These are phyloP conservation scores for Ramularia endophylla DNA, from an alignment of 2,329 filamentous ascomycete species.

Conservation along the genomic window DNA sequence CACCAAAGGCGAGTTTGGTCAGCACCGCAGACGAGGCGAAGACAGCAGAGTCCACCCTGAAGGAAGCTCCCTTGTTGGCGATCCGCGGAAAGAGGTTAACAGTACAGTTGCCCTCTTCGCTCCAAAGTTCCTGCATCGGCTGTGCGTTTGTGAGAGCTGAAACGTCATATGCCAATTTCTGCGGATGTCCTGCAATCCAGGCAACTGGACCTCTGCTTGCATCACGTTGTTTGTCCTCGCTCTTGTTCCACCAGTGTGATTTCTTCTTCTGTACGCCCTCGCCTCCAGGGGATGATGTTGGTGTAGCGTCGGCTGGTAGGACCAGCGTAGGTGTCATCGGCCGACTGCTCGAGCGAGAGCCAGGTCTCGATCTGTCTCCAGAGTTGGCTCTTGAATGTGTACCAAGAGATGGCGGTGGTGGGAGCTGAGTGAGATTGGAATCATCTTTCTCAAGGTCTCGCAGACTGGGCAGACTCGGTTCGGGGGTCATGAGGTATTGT, in stretches of 20 bases:
- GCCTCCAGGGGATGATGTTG: slow-evolving; percentile 8
- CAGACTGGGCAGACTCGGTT: slow-evolving; percentile 17
- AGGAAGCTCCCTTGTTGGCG: slow-evolving; percentile 53
- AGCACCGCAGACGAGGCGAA: slow-evolving; percentile 53
- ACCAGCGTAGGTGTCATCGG: slow-evolving; percentile 20
- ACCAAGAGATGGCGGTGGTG: slow-evolving; percentile 13
- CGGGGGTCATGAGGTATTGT: slow-evolving; percentile 14
- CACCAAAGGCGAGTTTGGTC: slow-evolving; percentile 51
- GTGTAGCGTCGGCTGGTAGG: slow-evolving; percentile 14
- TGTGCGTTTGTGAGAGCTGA: slow-evolving; percentile 45
- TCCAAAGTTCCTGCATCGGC: slow-evolving; percentile 56
- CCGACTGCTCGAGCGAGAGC: slow-evolving; percentile 16
- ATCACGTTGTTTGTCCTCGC: slow-evolving; percentile 28
- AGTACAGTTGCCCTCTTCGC: slow-evolving; percentile 51
- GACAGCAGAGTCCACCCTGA: slow-evolving; percentile 54
- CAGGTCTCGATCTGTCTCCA: slow-evolving; percentile 17
- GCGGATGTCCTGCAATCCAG: slow-evolving; percentile 55
- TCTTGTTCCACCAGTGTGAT: slow-evolving; percentile 28
- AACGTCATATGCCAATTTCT: slow-evolving; percentile 52
- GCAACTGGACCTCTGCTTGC: slow-evolving; percentile 39
- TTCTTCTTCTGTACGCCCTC: slow-evolving; percentile 23
- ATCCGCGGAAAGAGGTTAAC: slow-evolving; percentile 57
- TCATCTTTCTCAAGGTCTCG: slow-evolving; percentile 18
- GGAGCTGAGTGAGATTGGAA: slow-evolving; percentile 10
- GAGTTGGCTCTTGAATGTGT: slow-evolving; percentile 16